phyloP scores from a whole-genome alignment of 1,284 basidiomycete genomes.

The Ceratobasidium sp. region DNA sequence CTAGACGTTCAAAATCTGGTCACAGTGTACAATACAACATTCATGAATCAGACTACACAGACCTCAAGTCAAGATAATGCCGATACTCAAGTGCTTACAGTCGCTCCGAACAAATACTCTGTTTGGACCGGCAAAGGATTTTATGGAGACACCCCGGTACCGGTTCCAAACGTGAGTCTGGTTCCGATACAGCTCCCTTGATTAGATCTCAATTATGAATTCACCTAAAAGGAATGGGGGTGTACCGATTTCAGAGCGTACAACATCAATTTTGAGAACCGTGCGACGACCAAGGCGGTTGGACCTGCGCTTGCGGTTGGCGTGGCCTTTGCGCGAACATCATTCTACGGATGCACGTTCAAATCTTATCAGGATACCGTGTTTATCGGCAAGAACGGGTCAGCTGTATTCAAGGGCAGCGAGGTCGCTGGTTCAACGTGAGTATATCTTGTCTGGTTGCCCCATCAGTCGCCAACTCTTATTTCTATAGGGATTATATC shows the following conservation, averaged over 20 bases:
- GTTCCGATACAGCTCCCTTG: background rate
- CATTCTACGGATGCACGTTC: slow-evolving; percentile 71
- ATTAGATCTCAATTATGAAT: background rate
- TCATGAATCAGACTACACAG: slow-evolving; percentile 46
- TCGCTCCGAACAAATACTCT: slow-evolving; percentile 43
- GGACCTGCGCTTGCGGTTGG: slow-evolving; percentile 45
- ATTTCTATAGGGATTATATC: slow-evolving; percentile 50
- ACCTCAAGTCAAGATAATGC: slow-evolving; percentile 44
- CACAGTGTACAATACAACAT: slow-evolving; percentile 44
- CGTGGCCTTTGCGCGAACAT: slow-evolving; percentile 51
- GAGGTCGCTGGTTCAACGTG: slow-evolving; percentile 67
- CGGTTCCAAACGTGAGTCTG: slow-evolving; percentile 30
- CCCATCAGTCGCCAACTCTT: slow-evolving; percentile 37
- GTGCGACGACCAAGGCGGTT: slow-evolving; percentile 51
- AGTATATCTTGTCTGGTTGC: slow-evolving; percentile 50
- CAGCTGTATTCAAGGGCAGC: slow-evolving; percentile 67
- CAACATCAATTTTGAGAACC: slow-evolving; percentile 71
- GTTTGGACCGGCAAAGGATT: slow-evolving; percentile 38
- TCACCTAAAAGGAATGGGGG: slow-evolving; percentile 18
- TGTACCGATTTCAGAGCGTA: slow-evolving; percentile 65
- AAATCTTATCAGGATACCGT: slow-evolving; percentile 71
- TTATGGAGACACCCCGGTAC: slow-evolving; percentile 34
- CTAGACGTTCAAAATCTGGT: slow-evolving; percentile 42
- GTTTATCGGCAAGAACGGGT: slow-evolving; percentile 66
- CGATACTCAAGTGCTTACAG: slow-evolving; percentile 44